Evolutionary conservation across 768 basidiomycete genomes (phyloP).

Genomic region (Cubamyces sp.): DNA sequence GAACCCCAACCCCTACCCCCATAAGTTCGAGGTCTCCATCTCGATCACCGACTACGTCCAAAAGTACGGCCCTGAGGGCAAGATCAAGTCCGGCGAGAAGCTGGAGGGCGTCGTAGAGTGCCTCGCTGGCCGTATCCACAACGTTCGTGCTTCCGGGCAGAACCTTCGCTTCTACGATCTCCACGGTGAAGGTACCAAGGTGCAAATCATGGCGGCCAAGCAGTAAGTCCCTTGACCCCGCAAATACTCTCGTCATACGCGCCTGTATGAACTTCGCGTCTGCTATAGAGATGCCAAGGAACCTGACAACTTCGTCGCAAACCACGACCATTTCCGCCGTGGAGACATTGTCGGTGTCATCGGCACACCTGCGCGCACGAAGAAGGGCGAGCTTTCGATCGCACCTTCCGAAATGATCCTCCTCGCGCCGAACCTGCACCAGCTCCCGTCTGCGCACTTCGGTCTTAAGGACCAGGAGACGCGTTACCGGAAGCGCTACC

Average conservation of each 20-base stretch:
- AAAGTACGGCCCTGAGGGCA: conserved; percentile 72
- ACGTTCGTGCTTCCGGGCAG: conserved; percentile 78
- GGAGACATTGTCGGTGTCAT: conserved; percentile 96
- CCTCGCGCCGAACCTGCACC: conserved; percentile 95
- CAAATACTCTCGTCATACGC: background rate
- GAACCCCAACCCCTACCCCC: conserved; percentile 93
- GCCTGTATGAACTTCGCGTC: background rate
- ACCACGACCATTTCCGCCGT: conserved; percentile 87
- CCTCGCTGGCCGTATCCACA: conserved; percentile 91
- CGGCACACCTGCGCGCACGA: conserved; percentile 88
- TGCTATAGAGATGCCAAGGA: conserved; percentile 61
- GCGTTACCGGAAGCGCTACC: conserved; percentile 97
- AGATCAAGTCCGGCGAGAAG: conserved; percentile 68
- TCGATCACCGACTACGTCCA: conserved; percentile 77
- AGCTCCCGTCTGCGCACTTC: conserved; percentile 89
- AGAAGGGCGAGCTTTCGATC: conserved; percentile 95
- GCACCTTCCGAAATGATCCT: conserved; percentile 79
- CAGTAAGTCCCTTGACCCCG: conserved; percentile 54
- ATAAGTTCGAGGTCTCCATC: conserved; percentile 92
- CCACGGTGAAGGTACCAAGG: conserved; percentile 87
- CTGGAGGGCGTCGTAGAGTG: conserved; percentile 59
- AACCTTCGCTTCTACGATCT: conserved; percentile 96
- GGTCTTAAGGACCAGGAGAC: conserved; percentile 98
- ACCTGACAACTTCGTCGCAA: conserved; percentile 64
- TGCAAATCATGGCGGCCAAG: conserved; percentile 93